phyloP scores from a whole-genome alignment of 768 basidiomycete genomes.

The Lentinula edodes region DNA sequence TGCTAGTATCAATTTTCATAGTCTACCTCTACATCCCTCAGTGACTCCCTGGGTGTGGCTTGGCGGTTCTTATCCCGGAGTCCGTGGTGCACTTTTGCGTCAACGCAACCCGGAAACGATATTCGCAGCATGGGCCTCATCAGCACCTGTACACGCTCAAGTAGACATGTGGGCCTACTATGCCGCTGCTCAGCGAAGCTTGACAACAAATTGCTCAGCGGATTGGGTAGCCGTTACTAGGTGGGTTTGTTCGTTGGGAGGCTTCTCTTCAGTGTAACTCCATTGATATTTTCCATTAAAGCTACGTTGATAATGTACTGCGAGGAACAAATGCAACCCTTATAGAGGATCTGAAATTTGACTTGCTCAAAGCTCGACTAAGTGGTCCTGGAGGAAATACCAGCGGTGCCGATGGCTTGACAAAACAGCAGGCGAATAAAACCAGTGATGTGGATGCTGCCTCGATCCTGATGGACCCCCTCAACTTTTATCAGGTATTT shows the following conservation, averaged over 20 bases:
- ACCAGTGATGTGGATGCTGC: constrained; percentile 35
- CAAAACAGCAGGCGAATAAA: constrained; percentile 24
- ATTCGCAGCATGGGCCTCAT: constrained; percentile 44
- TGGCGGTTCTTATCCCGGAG: constrained; percentile 45
- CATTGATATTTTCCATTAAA: background rate
- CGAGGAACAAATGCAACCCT: constrained; percentile 25
- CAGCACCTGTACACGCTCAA: constrained; percentile 44
- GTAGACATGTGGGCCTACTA: constrained; percentile 48
- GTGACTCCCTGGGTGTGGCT: constrained; percentile 42
- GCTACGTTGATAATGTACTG: constrained; percentile 31
- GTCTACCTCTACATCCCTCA: constrained; percentile 32
- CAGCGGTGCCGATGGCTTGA: constrained; percentile 27
- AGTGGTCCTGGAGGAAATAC: constrained; percentile 39
- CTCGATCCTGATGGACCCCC: constrained; percentile 41
- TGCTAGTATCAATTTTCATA: constrained; percentile 3
- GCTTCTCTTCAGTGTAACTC: background rate
- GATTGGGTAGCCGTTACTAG: constrained; percentile 46
- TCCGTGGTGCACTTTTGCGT: constrained; percentile 38
- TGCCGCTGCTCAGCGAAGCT: constrained; percentile 41
- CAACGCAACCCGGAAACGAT: constrained; percentile 40
- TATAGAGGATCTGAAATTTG: constrained; percentile 34
- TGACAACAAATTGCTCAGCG: constrained; percentile 45
- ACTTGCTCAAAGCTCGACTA: constrained; percentile 32
- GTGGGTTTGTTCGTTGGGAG: constrained; percentile 8
- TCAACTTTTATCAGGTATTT: constrained; percentile 41